Evolutionary conservation across 139 green algal species (phyloP).

Genomic region (Dunaliella sp.): DNA sequence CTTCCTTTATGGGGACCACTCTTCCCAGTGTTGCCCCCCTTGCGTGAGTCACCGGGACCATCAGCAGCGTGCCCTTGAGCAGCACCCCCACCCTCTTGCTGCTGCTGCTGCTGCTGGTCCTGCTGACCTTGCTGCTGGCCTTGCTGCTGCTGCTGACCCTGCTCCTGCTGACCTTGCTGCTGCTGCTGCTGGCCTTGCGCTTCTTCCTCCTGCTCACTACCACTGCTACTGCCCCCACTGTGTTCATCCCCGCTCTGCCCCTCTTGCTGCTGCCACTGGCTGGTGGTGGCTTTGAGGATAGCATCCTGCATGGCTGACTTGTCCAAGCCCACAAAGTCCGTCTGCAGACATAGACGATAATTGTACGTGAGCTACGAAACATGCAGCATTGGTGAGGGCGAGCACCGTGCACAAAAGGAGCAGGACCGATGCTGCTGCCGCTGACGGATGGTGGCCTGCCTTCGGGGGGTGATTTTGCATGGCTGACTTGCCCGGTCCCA

Average conservation of each 20-base stretch:
- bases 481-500: no score
- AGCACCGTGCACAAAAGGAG: no score
- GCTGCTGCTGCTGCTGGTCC: neutral
- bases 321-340: neutral
- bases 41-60: neutral
- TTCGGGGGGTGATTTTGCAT: no score
- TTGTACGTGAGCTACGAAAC: neutral
- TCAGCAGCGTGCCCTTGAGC: neutral
- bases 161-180: neutral
- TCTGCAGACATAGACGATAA: neutral
- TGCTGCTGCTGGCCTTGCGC: neutral
- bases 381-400: no score
- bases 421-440: no score
- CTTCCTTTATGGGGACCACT: no score
- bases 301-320: constrained; percentile 28
- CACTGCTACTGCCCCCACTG: neutral
- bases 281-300: constrained; percentile 54
- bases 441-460: no score
- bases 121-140: no score
- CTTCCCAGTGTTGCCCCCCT: neutral
- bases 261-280: constrained; percentile 36
- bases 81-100: neutral
- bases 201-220: neutral
- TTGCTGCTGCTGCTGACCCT: neutral
- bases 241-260: neutral